Evolutionary conservation across 2,329 filamentous ascomycete species (phyloP).

Genomic region (Fusarium ambrosium): DNA sequence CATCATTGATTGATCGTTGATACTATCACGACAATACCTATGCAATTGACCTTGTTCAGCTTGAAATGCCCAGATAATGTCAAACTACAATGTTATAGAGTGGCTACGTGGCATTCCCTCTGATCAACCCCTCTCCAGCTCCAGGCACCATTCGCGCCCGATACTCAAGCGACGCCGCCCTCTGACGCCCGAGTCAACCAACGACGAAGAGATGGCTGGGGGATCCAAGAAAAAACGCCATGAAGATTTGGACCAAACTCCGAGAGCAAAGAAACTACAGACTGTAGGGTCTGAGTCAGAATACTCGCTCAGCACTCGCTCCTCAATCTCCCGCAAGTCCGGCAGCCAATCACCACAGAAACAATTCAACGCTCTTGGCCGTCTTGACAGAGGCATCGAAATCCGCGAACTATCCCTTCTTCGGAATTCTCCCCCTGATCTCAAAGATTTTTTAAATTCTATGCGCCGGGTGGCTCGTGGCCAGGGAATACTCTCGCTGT

Average conservation of each 20-base stretch:
- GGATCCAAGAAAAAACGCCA: neutral
- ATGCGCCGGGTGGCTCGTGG: neutral
- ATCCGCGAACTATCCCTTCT: neutral
- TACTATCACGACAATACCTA: neutral
- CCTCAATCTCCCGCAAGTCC: constrained; percentile 6
- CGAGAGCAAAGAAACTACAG: neutral
- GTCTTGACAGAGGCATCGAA: neutral
- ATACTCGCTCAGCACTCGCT: neutral
- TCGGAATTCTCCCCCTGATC: neutral
- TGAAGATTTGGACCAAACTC: neutral
- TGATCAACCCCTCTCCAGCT: neutral
- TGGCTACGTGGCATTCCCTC: neutral
- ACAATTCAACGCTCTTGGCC: neutral
- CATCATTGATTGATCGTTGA: neutral
- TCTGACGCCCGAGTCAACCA: neutral
- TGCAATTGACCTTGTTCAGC: neutral
- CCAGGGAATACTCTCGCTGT: neutral
- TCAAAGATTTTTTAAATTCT: neutral
- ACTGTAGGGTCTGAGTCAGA: neutral
- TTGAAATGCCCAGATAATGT: neutral
- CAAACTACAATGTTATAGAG: neutral
- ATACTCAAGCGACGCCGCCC: neutral
- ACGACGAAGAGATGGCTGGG: neutral
- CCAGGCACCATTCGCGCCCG: neutral
- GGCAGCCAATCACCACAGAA: constrained; percentile 8